These are phyloP conservation scores for Rhipidocladum racemiflorum DNA, from an alignment of 176 grass and related monocot species.

Conservation along the genomic window DNA sequence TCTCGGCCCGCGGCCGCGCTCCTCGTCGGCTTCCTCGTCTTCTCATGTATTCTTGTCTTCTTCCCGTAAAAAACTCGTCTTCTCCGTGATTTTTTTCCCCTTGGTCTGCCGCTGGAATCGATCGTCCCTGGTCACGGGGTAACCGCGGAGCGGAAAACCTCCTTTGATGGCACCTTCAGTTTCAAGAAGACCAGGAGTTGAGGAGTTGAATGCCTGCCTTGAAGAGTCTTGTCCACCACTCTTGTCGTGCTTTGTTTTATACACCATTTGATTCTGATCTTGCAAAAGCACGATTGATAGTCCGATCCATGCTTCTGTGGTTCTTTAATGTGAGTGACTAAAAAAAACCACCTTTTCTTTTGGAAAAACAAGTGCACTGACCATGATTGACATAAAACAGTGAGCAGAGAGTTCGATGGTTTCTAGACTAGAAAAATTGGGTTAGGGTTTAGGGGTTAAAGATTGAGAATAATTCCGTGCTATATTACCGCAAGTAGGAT, in stretches of 20 bases:
- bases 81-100: neutral
- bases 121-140: neutral
- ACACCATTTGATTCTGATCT: neutral
- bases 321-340: neutral
- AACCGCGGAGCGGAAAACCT: neutral
- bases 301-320: neutral
- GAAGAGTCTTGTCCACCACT: neutral
- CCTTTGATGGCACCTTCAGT: neutral
- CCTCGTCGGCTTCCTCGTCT: neutral
- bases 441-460: neutral
- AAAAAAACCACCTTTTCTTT: neutral
- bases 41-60: neutral
- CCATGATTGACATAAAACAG: neutral
- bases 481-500: neutral
- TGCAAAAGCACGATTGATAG: neutral
- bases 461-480: neutral
- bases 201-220: neutral
- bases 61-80: neutral
- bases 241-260: too few relatives aligned
- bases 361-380: neutral
- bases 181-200: neutral
- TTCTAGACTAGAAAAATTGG: neutral
- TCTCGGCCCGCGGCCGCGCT: neutral
- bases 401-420: neutral
- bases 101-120: neutral